These are phyloP conservation scores for Xylariaceae sp. DNA, from an alignment of 2,329 filamentous ascomycete genomes.

Conservation along the genomic window DNA sequence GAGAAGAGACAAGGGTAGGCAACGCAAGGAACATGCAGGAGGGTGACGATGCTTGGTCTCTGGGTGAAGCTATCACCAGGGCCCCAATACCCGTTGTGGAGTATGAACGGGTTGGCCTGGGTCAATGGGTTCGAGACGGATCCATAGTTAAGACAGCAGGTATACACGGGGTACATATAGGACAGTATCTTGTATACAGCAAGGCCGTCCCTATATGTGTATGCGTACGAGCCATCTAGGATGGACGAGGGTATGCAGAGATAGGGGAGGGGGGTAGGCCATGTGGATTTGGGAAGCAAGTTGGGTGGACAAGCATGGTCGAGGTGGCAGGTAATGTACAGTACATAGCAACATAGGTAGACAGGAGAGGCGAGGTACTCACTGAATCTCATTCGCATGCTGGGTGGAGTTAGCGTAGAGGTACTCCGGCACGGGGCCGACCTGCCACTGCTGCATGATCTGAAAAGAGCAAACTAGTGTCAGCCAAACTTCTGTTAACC, in stretches of 20 bases:
- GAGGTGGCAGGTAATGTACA: conserved; percentile 23
- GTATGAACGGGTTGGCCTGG: conserved; percentile 15
- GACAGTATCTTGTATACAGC: conserved; percentile 22
- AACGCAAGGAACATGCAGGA: conserved; percentile 18
- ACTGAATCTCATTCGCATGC: conserved; percentile 61
- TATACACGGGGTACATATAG: conserved; percentile 32
- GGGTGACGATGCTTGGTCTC: conserved; percentile 9
- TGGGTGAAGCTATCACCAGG: conserved; percentile 29
- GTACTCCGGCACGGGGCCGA: conserved; percentile 63
- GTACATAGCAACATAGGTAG: conserved; percentile 34
- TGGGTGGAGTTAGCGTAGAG: conserved; percentile 57
- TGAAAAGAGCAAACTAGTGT: conserved; percentile 40
- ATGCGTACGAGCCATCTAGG: conserved; percentile 29
- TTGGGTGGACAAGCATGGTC: neutral
- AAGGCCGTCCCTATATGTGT: conserved; percentile 9
- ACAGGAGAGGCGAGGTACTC: conserved; percentile 48
- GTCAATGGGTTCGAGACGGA: conserved; percentile 22
- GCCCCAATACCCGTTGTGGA: conserved; percentile 23
- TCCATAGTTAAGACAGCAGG: conserved; percentile 27
- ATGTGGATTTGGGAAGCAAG: neutral
- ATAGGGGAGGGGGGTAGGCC: neutral
- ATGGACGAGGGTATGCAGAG: conserved; percentile 15
- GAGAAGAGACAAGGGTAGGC: conserved; percentile 9
- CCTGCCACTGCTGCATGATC: conserved; percentile 65
- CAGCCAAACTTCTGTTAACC: conserved; percentile 27